Base-by-base conservation (phyloP, 331 rosid species). In the Malus hybrid region DNA sequence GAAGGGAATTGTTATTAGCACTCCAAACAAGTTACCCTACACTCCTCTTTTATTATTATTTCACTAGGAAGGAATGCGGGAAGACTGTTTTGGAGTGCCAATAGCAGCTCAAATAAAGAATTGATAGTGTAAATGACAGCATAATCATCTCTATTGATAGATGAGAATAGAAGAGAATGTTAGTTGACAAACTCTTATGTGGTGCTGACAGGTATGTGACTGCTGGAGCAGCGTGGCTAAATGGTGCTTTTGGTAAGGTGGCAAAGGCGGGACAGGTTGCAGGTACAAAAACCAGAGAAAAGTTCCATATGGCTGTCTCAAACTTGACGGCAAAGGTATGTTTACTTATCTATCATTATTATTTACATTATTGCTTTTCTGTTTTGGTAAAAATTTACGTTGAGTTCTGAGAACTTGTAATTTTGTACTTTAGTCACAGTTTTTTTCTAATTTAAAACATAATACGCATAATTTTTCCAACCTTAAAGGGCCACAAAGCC, bases 251-350 rank as follows among this genome's bases (percentile, higher is more conserved):
- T 50, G 55, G 55, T 50, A 50, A 50, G 55, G 91, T 39, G 99
- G 76, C 93, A 42, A 50, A 15, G 55, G 55, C n/a, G 2, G 7
- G 53, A 1, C 53, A 48, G 19, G 53, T 48, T 48, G 70, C 97
- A 12, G 96, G 97, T 66, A 63, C 97, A 15, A 94, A 90, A 85
- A 94, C 97, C 46, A 88, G 99, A 87, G 99, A 89, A 55, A 94
- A 39, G 81, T 88, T 92, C 83, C 81, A 89, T 73, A 26, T 84
- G 77, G 97, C 97, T 22, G 86, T 94, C 75, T 86, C 99, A 63
- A 94, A 94, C 89, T 79, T 94, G 80, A 79, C 89, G 12, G 68
- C 92, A 4, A 90, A 90, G 99, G 97, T 92, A 67, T 44, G 86
- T 81, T 71, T 68, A 66, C 70, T 36, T 20, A 11, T 29, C 79